These are phyloP conservation scores for Colletotrichum theobromicola DNA, from an alignment of 2,329 filamentous ascomycete genomes.

Conservation along the genomic window DNA sequence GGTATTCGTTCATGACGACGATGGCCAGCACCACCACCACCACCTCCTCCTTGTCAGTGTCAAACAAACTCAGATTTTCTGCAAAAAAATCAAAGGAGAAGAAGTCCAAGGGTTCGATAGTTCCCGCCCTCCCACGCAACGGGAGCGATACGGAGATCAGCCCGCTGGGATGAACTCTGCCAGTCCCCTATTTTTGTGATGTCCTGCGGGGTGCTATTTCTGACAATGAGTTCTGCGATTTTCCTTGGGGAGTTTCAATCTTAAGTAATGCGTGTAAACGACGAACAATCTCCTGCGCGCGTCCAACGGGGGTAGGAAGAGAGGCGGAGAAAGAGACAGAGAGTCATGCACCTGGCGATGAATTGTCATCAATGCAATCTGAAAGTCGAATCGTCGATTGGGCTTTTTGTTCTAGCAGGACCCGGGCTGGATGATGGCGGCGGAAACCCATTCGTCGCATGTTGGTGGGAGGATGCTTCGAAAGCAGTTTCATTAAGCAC, in stretches of 20 bases:
- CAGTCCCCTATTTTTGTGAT: not conserved
- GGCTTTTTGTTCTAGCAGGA: not conserved
- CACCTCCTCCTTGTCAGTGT: not conserved
- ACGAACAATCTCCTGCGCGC: not conserved
- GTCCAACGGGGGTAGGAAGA: not conserved
- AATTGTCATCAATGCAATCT: not conserved
- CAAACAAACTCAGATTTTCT: not conserved
- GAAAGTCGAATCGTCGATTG: not conserved
- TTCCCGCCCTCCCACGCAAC: not conserved
- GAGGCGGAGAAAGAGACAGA: too few species aligned
- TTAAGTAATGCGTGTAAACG: not conserved
- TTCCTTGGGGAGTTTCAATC: not conserved
- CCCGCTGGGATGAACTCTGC: constrained; percentile 14
- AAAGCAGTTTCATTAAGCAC: constrained; percentile 5
- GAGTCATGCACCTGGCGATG: not conserved
- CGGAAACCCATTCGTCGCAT: constrained; percentile 7
- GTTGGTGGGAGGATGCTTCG: not conserved
- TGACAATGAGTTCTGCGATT: not conserved
- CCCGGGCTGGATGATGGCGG: not conserved
- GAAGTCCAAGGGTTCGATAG: not conserved
- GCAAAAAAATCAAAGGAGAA: not conserved
- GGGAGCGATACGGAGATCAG: not conserved
- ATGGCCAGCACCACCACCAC: not conserved
- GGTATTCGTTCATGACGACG: not conserved
- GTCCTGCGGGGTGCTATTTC: not conserved